Evolutionary conservation across 345 rosid genomes (phyloP).

Genomic region (Dimocarpus longan): DNA sequence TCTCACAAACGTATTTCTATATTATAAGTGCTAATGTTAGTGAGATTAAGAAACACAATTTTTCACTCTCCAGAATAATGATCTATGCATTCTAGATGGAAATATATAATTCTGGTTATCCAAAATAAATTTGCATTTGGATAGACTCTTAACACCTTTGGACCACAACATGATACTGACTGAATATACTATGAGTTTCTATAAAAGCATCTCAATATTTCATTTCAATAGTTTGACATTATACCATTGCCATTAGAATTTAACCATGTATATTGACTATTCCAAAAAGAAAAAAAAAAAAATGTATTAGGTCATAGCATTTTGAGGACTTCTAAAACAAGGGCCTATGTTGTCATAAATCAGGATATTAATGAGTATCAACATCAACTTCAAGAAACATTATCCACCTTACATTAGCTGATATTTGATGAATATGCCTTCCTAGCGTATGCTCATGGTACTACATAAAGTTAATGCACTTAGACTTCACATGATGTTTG

Average conservation of each 20-base stretch:
- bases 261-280: too few relatives aligned
- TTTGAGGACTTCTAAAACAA: constrained; percentile 2
- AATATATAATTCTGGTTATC: background rate
- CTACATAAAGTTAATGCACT: background rate
- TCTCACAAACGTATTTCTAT: background rate
- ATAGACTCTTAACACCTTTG: background rate
- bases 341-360: background rate
- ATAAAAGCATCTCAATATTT: too few relatives aligned
- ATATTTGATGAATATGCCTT: background rate
- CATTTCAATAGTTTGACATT: background rate
- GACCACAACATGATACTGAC: background rate
- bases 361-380: background rate
- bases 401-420: background rate
- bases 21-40: background rate
- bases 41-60: background rate
- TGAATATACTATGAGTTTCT: background rate
- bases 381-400: background rate
- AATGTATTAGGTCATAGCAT: background rate
- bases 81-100: background rate
- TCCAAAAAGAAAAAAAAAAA: too few relatives aligned
- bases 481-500: constrained; percentile 17
- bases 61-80: background rate
- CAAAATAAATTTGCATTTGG: too few relatives aligned
- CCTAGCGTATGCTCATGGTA: background rate
- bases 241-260: background rate